Evolutionary conservation across 2,329 filamentous ascomycete genomes (phyloP).

Genomic region (Diplodia sapinea): DNA sequence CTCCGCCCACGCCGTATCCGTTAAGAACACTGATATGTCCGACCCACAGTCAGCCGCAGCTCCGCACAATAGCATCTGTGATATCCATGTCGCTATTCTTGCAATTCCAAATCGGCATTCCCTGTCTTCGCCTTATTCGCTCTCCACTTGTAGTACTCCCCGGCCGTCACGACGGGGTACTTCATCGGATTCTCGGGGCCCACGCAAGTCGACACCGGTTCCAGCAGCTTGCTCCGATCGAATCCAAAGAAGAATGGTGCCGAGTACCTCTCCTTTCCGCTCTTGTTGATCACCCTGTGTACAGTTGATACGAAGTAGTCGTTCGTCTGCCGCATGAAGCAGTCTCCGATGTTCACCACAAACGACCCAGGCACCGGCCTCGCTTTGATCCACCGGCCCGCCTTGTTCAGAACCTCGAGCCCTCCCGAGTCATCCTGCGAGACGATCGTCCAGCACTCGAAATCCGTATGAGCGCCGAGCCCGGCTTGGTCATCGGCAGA

Average conservation of each 20-base stretch:
- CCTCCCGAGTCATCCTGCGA: slow-evolving; percentile 34
- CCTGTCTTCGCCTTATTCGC: slow-evolving; percentile 28
- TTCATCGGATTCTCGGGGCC: slow-evolving; percentile 43
- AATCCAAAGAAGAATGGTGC: slow-evolving; percentile 51
- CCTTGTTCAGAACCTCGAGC: slow-evolving; percentile 52
- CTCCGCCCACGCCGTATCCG: background rate
- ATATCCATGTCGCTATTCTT: background rate
- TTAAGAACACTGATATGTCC: background rate
- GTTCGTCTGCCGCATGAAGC: slow-evolving; percentile 50
- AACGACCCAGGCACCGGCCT: slow-evolving; percentile 45
- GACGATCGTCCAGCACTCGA: slow-evolving; percentile 53
- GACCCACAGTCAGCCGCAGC: background rate
- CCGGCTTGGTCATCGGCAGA: slow-evolving; percentile 44
- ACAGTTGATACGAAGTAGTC: slow-evolving; percentile 50
- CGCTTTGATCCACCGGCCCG: slow-evolving; percentile 50
- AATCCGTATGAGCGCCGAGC: slow-evolving; percentile 52
- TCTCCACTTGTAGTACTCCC: slow-evolving; percentile 42
- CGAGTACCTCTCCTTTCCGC: slow-evolving; percentile 48
- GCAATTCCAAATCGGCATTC: slow-evolving; percentile 9
- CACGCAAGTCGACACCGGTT: slow-evolving; percentile 44
- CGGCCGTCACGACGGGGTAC: slow-evolving; percentile 45
- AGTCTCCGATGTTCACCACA: slow-evolving; percentile 52
- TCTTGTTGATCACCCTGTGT: slow-evolving; percentile 50
- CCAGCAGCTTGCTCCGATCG: slow-evolving; percentile 38
- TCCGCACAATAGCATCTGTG: background rate